phyloP scores from a whole-genome alignment of 148 eudicot species.

The Chenopodium suecicum region DNA sequence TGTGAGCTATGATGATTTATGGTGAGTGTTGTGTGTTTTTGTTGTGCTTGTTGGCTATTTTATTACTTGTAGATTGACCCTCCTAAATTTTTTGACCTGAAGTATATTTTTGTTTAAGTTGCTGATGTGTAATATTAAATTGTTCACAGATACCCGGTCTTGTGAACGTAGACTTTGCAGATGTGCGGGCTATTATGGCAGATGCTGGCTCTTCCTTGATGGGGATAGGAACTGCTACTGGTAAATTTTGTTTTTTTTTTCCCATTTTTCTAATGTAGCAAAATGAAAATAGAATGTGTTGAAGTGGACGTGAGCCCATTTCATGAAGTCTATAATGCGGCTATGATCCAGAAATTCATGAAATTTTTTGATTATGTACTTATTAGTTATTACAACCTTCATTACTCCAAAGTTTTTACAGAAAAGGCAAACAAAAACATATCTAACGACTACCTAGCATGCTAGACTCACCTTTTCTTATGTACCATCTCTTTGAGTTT shows the following conservation, averaged over 20 bases:
- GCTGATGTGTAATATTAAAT: slow-evolving; percentile 13
- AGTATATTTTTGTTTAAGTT: not conserved
- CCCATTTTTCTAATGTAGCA: not conserved
- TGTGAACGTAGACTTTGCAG: slow-evolving; percentile 99
- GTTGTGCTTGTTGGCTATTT: not conserved
- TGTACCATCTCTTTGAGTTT: no score
- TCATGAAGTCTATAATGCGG: not conserved
- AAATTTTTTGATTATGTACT: no score
- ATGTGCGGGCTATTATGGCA: slow-evolving; percentile 97
- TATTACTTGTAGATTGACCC: not conserved
- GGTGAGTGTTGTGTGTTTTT: not conserved
- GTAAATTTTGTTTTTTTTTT: slow-evolving; percentile 30
- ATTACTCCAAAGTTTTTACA: no score
- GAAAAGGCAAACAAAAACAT: no score
- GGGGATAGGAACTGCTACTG: slow-evolving; percentile 99
- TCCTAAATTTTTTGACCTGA: not conserved
- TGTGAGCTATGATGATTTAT: not conserved
- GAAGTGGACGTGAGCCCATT: not conserved
- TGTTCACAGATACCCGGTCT: slow-evolving; percentile 82
- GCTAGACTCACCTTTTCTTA: no score
- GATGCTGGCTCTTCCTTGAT: slow-evolving; percentile 96
- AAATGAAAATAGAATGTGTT: not conserved
- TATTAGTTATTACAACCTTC: no score
- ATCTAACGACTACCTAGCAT: no score
- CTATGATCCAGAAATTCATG: not conserved